phyloP scores from a whole-genome alignment of 805 yeast species.

The Candida xiaguanensis region DNA sequence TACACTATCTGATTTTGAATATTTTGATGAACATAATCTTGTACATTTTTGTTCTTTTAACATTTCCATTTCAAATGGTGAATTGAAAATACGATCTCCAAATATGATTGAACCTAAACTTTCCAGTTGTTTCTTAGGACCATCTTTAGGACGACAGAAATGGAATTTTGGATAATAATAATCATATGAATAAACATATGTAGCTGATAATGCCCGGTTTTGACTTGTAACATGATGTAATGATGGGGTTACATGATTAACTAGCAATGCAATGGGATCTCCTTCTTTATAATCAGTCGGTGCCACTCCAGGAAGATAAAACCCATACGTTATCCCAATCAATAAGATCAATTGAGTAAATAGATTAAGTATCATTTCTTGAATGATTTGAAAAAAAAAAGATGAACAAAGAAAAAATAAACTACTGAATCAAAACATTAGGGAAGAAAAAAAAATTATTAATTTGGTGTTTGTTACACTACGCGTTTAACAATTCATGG shows the following conservation, averaged over 20 bases:
- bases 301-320: slow-evolving; percentile 94
- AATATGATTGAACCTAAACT: slow-evolving; percentile 89
- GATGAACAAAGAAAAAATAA: not conserved
- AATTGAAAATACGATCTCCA: slow-evolving; percentile 92
- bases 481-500: no score
- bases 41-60: slow-evolving; percentile 66
- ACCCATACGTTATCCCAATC: slow-evolving; percentile 41
- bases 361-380: slow-evolving; percentile 10
- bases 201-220: slow-evolving; percentile 38
- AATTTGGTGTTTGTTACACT: not conserved
- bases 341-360: slow-evolving; percentile 13
- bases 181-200: slow-evolving; percentile 69
- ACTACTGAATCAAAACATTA: not conserved
- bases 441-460: no score
- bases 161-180: slow-evolving; percentile 81
- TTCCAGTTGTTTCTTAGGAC: slow-evolving; percentile 72
- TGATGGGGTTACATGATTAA: slow-evolving; percentile 88
- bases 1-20: slow-evolving; percentile 61
- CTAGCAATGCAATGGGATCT: slow-evolving; percentile 72
- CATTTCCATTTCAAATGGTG: slow-evolving; percentile 84
- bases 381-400: not conserved
- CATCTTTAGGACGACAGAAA: slow-evolving; percentile 74
- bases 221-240: slow-evolving; percentile 32
- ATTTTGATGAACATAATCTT: slow-evolving; percentile 57
- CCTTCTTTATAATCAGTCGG: slow-evolving; percentile 82